A percentile compares a stretch with the other conserved stretches of the same genome.
Evolutionary conservation across 2,329 filamentous ascomycete genomes (phyloP).

Genomic region (Trichoderma aggressivum): DNA sequence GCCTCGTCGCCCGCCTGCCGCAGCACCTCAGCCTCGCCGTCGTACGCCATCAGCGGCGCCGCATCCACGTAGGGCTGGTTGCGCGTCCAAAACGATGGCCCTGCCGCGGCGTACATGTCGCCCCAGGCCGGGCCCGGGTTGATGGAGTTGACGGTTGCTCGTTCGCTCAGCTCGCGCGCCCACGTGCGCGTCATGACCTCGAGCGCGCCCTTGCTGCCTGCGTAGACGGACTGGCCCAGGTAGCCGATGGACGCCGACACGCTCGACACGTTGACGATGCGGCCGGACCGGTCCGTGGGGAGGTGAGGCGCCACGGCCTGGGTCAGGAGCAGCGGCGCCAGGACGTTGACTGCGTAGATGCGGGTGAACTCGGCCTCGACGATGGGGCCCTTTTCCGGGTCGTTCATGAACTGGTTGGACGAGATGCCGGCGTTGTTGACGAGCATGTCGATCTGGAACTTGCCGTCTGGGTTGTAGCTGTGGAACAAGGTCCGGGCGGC

Average conservation of each 20-base stretch:
- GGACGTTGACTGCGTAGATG: conserved; percentile 77
- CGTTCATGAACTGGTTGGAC: conserved; percentile 61
- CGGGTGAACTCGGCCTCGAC: conserved; percentile 63
- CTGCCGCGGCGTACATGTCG: conserved; percentile 46
- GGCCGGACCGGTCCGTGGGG: conserved; percentile 60
- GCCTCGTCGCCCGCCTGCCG: conserved; percentile 31
- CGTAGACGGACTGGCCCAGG: conserved; percentile 54
- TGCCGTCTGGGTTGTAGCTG: conserved; percentile 22
- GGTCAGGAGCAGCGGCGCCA: conserved; percentile 73
- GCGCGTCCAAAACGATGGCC: conserved; percentile 35
- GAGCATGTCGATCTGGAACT: conserved; percentile 66
- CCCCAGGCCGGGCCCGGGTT: conserved; percentile 56
- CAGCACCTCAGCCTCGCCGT: conserved; percentile 32
- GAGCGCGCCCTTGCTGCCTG: conserved; percentile 55
- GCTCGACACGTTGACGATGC: conserved; percentile 56
- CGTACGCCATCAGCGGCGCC: conserved; percentile 35
- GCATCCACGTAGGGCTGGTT: conserved; percentile 39
- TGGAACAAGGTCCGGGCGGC: conserved; percentile 29
- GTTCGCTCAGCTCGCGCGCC: conserved; percentile 53
- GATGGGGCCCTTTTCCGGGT: conserved; percentile 50
- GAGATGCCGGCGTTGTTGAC: conserved; percentile 81
- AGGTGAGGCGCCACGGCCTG: conserved; percentile 70
- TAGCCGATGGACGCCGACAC: conserved; percentile 54
- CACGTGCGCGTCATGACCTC: conserved; percentile 59
- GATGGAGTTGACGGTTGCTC: conserved; percentile 54